Base-by-base conservation (phyloP, 106 monocot species). In the Dioscorea alata region DNA sequence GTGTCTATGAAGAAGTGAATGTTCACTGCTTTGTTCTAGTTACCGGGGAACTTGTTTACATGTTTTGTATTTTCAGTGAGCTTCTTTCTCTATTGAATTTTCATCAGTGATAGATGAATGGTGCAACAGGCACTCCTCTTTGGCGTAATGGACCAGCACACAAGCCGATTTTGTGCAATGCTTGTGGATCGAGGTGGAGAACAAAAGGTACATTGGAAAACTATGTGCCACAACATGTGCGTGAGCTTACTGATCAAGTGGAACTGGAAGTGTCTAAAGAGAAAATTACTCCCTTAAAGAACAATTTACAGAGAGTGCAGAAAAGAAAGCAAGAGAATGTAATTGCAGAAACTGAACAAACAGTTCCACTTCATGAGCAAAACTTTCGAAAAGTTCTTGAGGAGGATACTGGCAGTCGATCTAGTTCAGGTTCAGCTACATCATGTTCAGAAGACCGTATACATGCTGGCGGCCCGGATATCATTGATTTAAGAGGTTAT, bases 111-210 rank as follows among this genome's bases (percentile, higher is more conserved):
- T 42, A 28, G 28, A 28, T 42, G 42, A 42, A 10, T 54, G 15
- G 66, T 78, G 33, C 23, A 67, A 79, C 89, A 97, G 97, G 81
- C 74, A 97, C 97, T 74, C 97, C 97, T 59, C 87, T 97, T 52
- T 97, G 97, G 97, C 75, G 97, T 63, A 97, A 97, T 83, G 97
- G 97, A 48, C 97, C 97, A 8, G 89, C 89, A 20, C 92, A 97
- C 21, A 97, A 97, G 80, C 97, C 97, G 58, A 83, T 97, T 66
- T 69, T 97, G 49, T 97, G 97, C 74, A 97, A 97, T 87, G 97
- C 97, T 48, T 97, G 97, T 70, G 97, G 97, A 60, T 92, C 97
- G 25, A 89, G 97, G 67, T 97, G 97, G 97, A 78, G 97, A 69
- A 97, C 97, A 32, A 97, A 92, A 76, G 97, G 97, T 73, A 75